Evolutionary conservation across 2,329 filamentous ascomycete species (phyloP), one percentile per base, ranked within the genome.

Genomic region (Sphaerulina musiva): DNA sequence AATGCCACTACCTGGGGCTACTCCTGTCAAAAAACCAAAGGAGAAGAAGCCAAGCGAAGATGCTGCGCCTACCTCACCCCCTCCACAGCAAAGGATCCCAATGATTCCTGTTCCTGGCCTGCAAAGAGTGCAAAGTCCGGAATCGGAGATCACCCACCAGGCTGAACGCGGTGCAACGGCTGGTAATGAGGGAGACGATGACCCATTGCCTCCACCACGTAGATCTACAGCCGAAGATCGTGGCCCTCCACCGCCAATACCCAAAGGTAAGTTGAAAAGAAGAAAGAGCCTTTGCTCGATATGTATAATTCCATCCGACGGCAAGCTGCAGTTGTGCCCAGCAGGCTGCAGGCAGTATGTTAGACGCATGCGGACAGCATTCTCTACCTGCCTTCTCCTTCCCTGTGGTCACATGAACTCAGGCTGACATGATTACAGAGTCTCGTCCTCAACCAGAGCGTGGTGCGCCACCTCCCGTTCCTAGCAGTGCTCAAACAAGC

Each of bases 91-190:
- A 55, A 70, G 73, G 74, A 79, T 68, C 10, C 78, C 80, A 23
- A 78, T 83, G 68, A 78, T 83, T 67, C 77, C 78, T 4, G 61
- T 68, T 11, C 62, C 64, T 17, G 88, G 88, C 8, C 82, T 95
- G 80, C 79, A 81, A 58, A 78, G 69, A 54, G 70, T 68, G 56
- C 68, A 70, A 72, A 81, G 78, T 54, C 78, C 77, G 7, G 76
- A 76, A 56, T 58, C 72, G 53, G 73, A 75, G 49, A 64, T 72
- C 12, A 68, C 65, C 46, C 59, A 77, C 68, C 60, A 73, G 26
- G 69, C 71, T 48, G 68, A 72, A 46, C 71, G 73, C 20, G 68
- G 76, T 44, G 17, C 31, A n/a, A 29, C 51, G 3, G 51, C 48
- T 45, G 72, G 76, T 40, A 75, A 78, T 32, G 80, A 83, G 64